Evolutionary conservation across 495 filamentous ascomycete species (phyloP).

Genomic region (Letharia columbiana): DNA sequence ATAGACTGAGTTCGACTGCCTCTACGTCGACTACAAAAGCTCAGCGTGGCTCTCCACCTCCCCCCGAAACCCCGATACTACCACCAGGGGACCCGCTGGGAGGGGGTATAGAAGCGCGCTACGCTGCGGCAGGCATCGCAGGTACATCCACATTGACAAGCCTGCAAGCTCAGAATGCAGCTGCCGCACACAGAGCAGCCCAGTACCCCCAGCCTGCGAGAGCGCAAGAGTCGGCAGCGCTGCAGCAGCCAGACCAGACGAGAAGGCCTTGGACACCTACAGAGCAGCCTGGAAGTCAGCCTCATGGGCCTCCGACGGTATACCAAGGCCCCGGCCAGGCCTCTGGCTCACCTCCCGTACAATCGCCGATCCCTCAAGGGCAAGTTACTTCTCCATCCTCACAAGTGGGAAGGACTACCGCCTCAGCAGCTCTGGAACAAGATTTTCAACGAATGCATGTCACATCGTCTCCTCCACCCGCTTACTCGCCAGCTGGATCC

Average conservation of each 20-base stretch:
- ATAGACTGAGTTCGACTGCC: slow-evolving; percentile 76
- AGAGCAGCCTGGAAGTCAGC: slow-evolving; percentile 76
- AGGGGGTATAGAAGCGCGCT: slow-evolving; percentile 79
- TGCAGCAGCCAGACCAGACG: slow-evolving; percentile 37
- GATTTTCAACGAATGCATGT: slow-evolving; percentile 84
- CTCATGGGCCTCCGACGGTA: slow-evolving; percentile 84
- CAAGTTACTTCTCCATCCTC: slow-evolving; percentile 17
- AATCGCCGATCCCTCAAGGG: slow-evolving; percentile 26
- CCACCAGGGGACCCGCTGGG: slow-evolving; percentile 59
- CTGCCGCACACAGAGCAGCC: slow-evolving; percentile 63
- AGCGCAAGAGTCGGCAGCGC: slow-evolving; percentile 35
- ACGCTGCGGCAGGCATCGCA: slow-evolving; percentile 80
- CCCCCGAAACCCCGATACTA: slow-evolving; percentile 87
- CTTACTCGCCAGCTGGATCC: slow-evolving; percentile 70
- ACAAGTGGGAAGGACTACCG: slow-evolving; percentile 24
- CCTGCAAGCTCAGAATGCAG: slow-evolving; percentile 74
- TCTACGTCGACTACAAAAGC: slow-evolving; percentile 91
- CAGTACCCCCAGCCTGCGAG: slow-evolving; percentile 54
- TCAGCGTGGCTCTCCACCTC: slow-evolving; percentile 85
- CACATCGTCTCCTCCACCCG: slow-evolving; percentile 76
- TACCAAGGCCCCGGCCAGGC: slow-evolving; percentile 71
- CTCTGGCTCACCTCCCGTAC: slow-evolving; percentile 19
- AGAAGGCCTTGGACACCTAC: slow-evolving; percentile 92
- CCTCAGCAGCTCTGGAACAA: slow-evolving; percentile 63
- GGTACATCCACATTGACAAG: slow-evolving; percentile 72